These are phyloP conservation scores for Chaetomium strumarium DNA, from an alignment of 2,329 filamentous ascomycete genomes.

Conservation along the genomic window DNA sequence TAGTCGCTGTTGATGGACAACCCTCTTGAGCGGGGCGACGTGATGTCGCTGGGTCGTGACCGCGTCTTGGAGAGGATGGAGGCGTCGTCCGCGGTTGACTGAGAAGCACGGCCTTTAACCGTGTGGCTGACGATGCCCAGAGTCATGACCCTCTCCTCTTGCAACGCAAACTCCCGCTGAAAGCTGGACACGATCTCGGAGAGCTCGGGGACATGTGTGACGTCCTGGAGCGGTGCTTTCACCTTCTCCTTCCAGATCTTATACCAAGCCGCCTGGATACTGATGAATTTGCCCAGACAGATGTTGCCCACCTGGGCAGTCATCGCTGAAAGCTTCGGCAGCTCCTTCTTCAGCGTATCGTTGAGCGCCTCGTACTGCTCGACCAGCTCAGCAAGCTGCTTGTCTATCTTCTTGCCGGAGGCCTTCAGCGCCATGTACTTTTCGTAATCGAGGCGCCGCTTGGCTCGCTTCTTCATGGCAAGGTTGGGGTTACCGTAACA, in stretches of 20 bases:
- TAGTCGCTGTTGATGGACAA: constrained; percentile 58
- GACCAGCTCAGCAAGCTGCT: constrained; percentile 74
- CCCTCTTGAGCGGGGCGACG: constrained; percentile 48
- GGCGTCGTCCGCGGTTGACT: constrained; percentile 52
- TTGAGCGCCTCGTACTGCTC: constrained; percentile 90
- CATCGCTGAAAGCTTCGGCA: constrained; percentile 74
- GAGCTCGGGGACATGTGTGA: constrained; percentile 56
- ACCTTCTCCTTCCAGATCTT: constrained; percentile 79
- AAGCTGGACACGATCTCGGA: constrained; percentile 72
- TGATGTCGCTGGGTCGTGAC: constrained; percentile 42
- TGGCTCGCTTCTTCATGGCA: constrained; percentile 90
- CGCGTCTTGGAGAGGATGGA: constrained; percentile 39
- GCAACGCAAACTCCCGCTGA: constrained; percentile 68
- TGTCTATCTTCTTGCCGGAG: constrained; percentile 77
- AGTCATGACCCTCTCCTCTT: constrained; percentile 64
- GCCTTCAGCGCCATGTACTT: constrained; percentile 72
- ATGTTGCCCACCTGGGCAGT: constrained; percentile 81
- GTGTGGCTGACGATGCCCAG: constrained; percentile 73
- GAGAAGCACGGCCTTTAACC: constrained; percentile 52
- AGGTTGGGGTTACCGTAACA: constrained; percentile 74
- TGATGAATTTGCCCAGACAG: constrained; percentile 76
- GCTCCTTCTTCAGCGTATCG: constrained; percentile 85
- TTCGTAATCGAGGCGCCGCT: constrained; percentile 85
- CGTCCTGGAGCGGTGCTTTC: constrained; percentile 63
- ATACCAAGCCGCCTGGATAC: constrained; percentile 80